Conservation (phyloP, 179 eudicot genomes). For the Drosera spatulata region DNA sequence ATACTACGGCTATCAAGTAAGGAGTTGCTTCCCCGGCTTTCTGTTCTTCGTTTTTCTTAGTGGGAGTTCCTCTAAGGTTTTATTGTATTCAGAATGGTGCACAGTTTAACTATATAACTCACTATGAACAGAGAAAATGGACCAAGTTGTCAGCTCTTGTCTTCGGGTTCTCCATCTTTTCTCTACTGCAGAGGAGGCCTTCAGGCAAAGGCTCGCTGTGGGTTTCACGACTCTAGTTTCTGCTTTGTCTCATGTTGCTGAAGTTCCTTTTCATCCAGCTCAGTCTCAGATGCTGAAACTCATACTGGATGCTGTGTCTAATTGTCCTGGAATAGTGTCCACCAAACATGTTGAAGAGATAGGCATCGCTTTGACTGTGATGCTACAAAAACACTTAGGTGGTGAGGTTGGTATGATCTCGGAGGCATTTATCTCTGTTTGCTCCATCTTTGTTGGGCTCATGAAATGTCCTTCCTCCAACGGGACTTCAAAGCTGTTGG, state of each 20-base stretch:
- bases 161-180: conserved; percentile 69
- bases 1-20: conserved; percentile 47
- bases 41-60: conserved; percentile 3
- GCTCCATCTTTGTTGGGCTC: conserved; percentile 63
- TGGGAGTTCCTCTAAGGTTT: not conserved
- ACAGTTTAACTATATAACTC: not conserved
- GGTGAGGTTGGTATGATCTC: conserved; percentile 76
- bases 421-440: conserved; percentile 59
- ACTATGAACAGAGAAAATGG: conserved; percentile 48
- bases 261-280: conserved; percentile 80
- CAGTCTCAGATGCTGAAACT: conserved; percentile 75
- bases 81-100: not conserved
- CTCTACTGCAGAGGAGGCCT: conserved; percentile 51
- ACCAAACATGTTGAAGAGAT: conserved; percentile 51
- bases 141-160: conserved; percentile 60
- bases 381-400: conserved; percentile 53
- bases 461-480: conserved; percentile 60
- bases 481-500: conserved; percentile 33
- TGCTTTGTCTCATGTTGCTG: conserved; percentile 60
- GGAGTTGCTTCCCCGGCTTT: not conserved
- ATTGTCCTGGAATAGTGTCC: conserved; percentile 72
- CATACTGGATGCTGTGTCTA: conserved; percentile 44
- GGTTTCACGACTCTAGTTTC: conserved; percentile 82
- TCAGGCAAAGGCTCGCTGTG: conserved; percentile 74
- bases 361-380: conserved; percentile 38